These are phyloP conservation scores for Larix sibirica DNA, from an alignment of 83 land plant species.

Conservation along the genomic window DNA sequence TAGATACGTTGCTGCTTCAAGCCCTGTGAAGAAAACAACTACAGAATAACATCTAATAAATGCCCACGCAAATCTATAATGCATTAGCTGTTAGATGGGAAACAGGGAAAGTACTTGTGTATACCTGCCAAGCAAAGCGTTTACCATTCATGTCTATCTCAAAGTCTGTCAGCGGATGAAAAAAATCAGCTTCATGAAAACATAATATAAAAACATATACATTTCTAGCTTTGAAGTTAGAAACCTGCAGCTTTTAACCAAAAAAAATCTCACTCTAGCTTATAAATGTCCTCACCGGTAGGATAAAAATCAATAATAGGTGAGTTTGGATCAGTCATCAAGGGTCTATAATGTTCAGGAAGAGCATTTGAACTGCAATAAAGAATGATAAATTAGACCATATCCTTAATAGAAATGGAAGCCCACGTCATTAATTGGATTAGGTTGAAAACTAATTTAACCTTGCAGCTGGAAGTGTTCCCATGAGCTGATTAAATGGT, in stretches of 20 bases:
- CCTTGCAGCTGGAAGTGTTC: conserved; percentile 87
- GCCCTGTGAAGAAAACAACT: neutral
- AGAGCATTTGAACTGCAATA: conserved; percentile 69
- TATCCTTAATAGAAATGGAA: neutral
- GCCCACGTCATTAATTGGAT: neutral
- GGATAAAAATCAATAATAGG: conserved; percentile 84
- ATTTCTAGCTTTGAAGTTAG: neutral
- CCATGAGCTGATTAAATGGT: conserved; percentile 89
- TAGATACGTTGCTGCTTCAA: neutral
- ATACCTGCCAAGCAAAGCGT: conserved; percentile 90
- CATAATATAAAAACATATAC: neutral
- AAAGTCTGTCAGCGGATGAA: conserved; percentile 53
- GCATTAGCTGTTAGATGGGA: no score
- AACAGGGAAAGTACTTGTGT: conserved; percentile 2
- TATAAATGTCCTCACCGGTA: conserved; percentile 22
- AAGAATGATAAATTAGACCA: neutral
- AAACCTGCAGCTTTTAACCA: neutral
- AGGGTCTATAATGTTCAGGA: conserved; percentile 50
- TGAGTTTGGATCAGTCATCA: conserved; percentile 74
- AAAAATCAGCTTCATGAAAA: neutral
- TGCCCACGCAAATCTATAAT: no score
- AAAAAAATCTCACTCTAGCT: neutral
- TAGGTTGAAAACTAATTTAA: conserved; percentile 12
- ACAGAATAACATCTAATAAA: no score
- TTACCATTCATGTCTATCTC: conserved; percentile 82